phyloP scores from a whole-genome alignment of 139 green algal genomes.

The Chlamydomonas sp. region DNA sequence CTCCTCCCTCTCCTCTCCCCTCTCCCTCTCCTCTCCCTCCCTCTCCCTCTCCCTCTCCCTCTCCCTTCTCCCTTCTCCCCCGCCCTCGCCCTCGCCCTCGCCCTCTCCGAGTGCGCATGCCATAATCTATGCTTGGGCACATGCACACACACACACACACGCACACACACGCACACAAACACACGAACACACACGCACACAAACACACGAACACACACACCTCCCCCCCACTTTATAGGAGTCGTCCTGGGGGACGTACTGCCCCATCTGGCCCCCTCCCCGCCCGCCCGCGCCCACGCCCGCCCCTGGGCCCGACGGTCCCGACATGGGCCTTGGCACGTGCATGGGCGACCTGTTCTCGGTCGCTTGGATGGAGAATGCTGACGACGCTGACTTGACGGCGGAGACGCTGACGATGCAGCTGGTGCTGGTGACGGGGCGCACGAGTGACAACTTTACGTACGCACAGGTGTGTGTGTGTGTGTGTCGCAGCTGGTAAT shows the following conservation, averaged over 20 bases:
- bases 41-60: background rate
- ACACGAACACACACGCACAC: too few species aligned
- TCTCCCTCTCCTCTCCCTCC: background rate
- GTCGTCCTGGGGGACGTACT: constrained; percentile 89
- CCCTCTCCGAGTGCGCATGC: too few species aligned
- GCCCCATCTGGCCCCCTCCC: too few species aligned
- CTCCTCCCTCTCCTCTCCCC: background rate
- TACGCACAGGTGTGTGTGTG: too few species aligned
- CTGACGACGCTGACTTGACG: constrained; percentile 57
- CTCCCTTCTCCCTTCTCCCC: background rate
- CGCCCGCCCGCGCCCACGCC: background rate
- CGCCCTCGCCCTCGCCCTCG: too few species aligned
- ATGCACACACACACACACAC: too few species aligned
- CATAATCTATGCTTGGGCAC: too few species aligned
- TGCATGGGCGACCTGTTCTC: constrained; percentile 94
- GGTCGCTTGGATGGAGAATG: constrained; percentile 91
- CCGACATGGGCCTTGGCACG: constrained; percentile 50
- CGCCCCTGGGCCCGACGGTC: too few species aligned
- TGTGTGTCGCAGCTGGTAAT: constrained; percentile 66
- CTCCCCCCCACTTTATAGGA: too few species aligned
- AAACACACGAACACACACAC: too few species aligned
- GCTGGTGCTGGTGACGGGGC: constrained; percentile 63
- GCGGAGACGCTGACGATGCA: constrained; percentile 66
- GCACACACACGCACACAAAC: too few species aligned
- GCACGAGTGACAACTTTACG: constrained; percentile 73